Base-by-base conservation (phyloP, 768 basidiomycete genomes). In the Rhizopogon vulgaris region DNA sequence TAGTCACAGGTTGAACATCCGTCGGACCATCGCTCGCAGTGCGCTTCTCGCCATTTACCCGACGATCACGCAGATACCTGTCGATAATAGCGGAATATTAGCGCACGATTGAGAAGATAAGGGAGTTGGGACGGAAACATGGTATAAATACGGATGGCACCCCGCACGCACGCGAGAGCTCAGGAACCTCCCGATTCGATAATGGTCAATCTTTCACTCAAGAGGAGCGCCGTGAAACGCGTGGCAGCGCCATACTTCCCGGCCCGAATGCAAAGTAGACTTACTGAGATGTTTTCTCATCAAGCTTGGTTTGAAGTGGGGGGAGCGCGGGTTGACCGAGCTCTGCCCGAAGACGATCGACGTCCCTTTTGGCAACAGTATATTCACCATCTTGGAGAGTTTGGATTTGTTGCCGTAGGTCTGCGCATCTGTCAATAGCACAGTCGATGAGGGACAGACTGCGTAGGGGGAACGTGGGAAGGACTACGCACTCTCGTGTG, bases 271-370 rank as follows among this genome's bases (percentile, higher is more conserved):
- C 11, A 45, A 58, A 22, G 34, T 49, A 49, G 12, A 78, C 71
- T 77, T 56, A 80, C 78, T 74, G 71, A 12, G 73, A 68, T 27
- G 72, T 69, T 64, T 77, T 87, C 60, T 90, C 90, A 41, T 92
- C 89, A 36, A 92, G 67, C 28, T 82, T 87, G 30, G 72, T 71
- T 58, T 91, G 87, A 41, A 92, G 59, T 59, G 77, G 83, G 2
- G 87, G 88, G 11, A 90, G 67, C 2, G 90, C 82, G 1, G 79
- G 70, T 58, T 91, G 84, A 1, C 88, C 90, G 6, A 92, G 80
- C 62, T 92, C 89, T 48, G 74, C 73, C 38, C 90, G 79, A 41
- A 92, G 72, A 48, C 78, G 71, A 62, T 92, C 90, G 42, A 92
- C 90, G 55, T 91, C 88, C 27, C 68, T 68, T 64, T 91, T 91